Percentiles rank a stretch among this genome's conserved stretches.
Evolutionary conservation across 2,329 filamentous ascomycete genomes (phyloP).

Genomic region (Trichoderma asperellum): DNA sequence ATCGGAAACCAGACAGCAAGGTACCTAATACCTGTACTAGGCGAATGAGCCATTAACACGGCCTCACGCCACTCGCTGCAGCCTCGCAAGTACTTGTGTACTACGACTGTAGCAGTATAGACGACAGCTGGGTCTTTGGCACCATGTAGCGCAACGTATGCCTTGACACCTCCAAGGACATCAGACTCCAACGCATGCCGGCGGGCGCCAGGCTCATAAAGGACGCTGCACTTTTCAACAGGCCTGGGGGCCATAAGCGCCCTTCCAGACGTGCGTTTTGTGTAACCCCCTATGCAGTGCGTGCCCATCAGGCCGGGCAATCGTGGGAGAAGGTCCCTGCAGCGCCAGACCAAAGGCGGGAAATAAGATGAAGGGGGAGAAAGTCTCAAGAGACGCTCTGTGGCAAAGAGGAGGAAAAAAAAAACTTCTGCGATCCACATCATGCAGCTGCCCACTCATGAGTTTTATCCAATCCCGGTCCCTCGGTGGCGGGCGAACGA

Average conservation of each 20-base stretch:
- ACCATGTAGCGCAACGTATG: neutral
- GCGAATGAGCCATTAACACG: conserved; percentile 23
- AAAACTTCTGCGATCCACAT: conserved; percentile 20
- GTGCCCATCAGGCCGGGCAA: conserved; percentile 14
- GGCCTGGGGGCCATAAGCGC: conserved; percentile 2
- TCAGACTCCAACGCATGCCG: neutral
- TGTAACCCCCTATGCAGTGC: conserved; percentile 14
- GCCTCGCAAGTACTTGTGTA: conserved; percentile 4
- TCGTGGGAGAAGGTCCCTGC: conserved; percentile 24
- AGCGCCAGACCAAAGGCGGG: conserved; percentile 1
- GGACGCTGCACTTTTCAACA: conserved; percentile 1
- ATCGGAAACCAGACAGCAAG: conserved; percentile 12
- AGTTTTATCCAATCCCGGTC: conserved; percentile 25
- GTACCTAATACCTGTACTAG: conserved; percentile 19
- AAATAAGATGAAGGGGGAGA: conserved; percentile 1
- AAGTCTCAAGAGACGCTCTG: neutral
- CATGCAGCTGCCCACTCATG: conserved; percentile 28
- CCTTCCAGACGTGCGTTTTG: neutral
- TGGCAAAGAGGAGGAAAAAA: conserved; percentile 2
- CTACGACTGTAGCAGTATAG: neutral
- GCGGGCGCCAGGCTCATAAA: conserved; percentile 8
- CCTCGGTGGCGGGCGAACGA: conserved; percentile 29
- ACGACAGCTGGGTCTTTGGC: neutral
- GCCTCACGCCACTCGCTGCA: conserved; percentile 16
- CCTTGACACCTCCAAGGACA: conserved; percentile 7